Evolutionary conservation across 2,329 filamentous ascomycete genomes (phyloP).

Genomic region (Tolypocladium nubicola): DNA sequence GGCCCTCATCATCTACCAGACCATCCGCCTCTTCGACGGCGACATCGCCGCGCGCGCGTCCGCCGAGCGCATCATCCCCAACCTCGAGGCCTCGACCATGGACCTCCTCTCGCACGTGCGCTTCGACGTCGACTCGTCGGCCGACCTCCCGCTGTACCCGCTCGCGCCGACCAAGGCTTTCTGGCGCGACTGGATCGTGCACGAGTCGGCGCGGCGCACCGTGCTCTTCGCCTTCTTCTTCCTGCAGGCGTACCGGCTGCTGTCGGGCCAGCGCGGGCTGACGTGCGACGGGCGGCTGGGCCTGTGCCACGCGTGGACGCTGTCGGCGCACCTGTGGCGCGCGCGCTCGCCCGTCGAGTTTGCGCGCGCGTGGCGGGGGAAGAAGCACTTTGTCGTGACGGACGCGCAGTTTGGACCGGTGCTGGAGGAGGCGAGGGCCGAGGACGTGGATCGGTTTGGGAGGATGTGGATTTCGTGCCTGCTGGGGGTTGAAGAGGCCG

Average conservation of each 20-base stretch:
- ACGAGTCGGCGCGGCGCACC: slow-evolving; percentile 43
- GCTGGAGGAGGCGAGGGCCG: slow-evolving; percentile 24
- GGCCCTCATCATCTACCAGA: slow-evolving; percentile 37
- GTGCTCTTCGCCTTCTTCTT: slow-evolving; percentile 38
- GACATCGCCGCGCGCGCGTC: slow-evolving; percentile 30
- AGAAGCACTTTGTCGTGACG: slow-evolving; percentile 17
- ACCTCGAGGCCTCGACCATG: slow-evolving; percentile 22
- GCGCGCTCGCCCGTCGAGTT: slow-evolving; percentile 25
- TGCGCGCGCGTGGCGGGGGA: slow-evolving; percentile 23
- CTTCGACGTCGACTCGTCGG: slow-evolving; percentile 14
- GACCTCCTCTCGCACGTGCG: slow-evolving; percentile 20
- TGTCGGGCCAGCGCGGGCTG: slow-evolving; percentile 15
- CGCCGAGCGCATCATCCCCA: slow-evolving; percentile 22
- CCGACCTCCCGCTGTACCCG: slow-evolving; percentile 19
- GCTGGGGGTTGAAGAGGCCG: slow-evolving; percentile 21
- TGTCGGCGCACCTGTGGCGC: slow-evolving; percentile 27
- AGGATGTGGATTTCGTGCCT: slow-evolving; percentile 20
- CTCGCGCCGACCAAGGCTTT: slow-evolving; percentile 30
- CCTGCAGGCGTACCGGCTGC: slow-evolving; percentile 22
- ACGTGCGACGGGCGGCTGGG: slow-evolving; percentile 19
- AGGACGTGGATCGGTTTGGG: slow-evolving; percentile 33
- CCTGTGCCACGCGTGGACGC: slow-evolving; percentile 25
- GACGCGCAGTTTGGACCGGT: slow-evolving; percentile 15
- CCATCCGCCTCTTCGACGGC: slow-evolving; percentile 39
- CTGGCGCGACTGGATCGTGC: slow-evolving; percentile 41